Base-by-base conservation (phyloP, 306 rosid species). In the Betula pendula region DNA sequence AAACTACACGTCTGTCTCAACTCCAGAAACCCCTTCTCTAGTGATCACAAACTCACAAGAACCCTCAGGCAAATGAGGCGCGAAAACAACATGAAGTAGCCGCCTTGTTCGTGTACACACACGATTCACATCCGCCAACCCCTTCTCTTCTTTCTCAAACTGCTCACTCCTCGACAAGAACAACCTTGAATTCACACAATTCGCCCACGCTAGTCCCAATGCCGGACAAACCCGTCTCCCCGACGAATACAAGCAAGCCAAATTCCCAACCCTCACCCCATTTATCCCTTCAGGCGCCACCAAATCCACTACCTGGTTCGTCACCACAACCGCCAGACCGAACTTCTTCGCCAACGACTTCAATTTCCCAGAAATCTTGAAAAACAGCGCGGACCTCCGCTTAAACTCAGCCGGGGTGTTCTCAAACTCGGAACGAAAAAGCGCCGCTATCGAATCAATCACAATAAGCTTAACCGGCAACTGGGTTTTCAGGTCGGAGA, bases 261-360 rank as follows among this genome's bases (percentile, higher is more conserved):
- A 79, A 44, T 90, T 91, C 76, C 98, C 97, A 79, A 92, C 72
- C 80, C 87, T 84, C n/a, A 91, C 1, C 7, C 86, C 90, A 73
- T 71, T 90, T 19, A 76, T 33, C 33, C 85, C 87, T 38, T 81
- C 92, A 0, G 27, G 71, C 5, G 81, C 89, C 5, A 94, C 75
- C 9, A 90, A 80, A 89, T 94, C 98, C 68, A 85, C 95, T 35
- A 94, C 96, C 79, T 92, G 97, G 77, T 94, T 90, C 15, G 95
- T 92, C 73, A 94, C 83, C 70, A 94, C 88, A 35, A 94, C 96
- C n/a, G 85, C 95, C 77, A 88, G 47, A 1, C 85, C 85, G 47
- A 81, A 90, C 78, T 72, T 85, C 81, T 68, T 85, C 3, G 96
- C 97, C 82, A 92, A 33, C 2, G 40, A 52, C 82, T 86, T 88